A percentile compares a stretch with the other conserved stretches of the same genome.
These are phyloP conservation scores for Zarea fungicola DNA, from an alignment of 2,329 filamentous ascomycete genomes.

Conservation along the genomic window DNA sequence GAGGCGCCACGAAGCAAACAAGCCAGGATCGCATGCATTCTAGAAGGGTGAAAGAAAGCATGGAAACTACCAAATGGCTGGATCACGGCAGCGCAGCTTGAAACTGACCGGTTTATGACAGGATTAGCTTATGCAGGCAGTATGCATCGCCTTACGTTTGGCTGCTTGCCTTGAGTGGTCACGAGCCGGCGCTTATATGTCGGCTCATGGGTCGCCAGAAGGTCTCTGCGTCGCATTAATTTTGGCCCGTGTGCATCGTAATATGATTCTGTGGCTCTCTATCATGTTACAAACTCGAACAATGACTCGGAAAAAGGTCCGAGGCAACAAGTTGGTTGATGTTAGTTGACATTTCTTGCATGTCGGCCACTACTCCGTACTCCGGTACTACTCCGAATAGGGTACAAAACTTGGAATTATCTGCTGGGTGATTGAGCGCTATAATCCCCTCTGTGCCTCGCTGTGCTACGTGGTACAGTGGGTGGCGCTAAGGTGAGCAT, in stretches of 20 bases:
- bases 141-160: not conserved
- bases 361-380: not conserved
- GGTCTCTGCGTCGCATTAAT: not conserved
- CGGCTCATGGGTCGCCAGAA: not conserved
- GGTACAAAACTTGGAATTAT: no score
- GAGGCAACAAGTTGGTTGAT: no score
- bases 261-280: no score
- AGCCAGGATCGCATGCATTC: not conserved
- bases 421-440: no score
- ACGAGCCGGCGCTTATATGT: not conserved
- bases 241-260: not conserved
- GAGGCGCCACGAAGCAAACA: slow-evolving; percentile 7
- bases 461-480: no score
- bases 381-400: not conserved
- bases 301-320: no score
- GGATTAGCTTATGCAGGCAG: not conserved
- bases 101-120: not conserved
- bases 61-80: not conserved
- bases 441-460: no score
- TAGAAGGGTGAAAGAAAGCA: not conserved
- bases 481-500: no score
- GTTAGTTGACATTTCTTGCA: no score
- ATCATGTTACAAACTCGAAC: no score
- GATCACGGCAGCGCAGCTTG: not conserved
- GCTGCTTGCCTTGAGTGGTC: not conserved